These are phyloP conservation scores for Aspergillus tubingensis DNA, from an alignment of 2,329 filamentous ascomycete species.

Conservation along the genomic window DNA sequence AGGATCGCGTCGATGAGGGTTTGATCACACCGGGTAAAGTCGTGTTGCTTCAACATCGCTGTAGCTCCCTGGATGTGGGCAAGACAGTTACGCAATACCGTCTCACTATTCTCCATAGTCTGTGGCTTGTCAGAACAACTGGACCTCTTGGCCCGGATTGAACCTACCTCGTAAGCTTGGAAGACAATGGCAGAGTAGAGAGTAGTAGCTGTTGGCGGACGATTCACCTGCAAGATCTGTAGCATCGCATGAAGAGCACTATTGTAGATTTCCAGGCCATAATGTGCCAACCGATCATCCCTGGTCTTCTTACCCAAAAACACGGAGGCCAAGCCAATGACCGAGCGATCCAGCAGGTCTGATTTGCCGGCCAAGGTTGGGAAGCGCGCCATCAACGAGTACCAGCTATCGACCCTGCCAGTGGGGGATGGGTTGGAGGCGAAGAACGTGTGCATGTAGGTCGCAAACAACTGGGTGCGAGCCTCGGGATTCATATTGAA, in stretches of 20 bases:
- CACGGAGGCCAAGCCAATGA: neutral
- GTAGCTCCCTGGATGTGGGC: neutral
- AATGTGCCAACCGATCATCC: neutral
- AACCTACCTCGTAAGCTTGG: neutral
- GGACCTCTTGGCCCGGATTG: neutral
- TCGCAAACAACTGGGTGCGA: constrained; percentile 12
- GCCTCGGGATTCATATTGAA: neutral
- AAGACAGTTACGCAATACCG: neutral
- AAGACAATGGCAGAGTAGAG: constrained; percentile 1
- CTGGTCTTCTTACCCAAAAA: neutral
- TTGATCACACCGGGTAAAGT: neutral
- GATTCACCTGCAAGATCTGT: neutral
- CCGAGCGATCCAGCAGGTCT: neutral
- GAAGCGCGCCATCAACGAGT: neutral
- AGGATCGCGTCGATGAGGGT: neutral
- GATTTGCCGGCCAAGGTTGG: neutral
- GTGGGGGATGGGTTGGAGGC: neutral
- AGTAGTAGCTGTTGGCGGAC: neutral
- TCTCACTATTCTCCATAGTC: neutral
- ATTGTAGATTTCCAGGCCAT: neutral
- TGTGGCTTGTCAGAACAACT: neutral
- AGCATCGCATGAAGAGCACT: neutral
- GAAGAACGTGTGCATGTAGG: neutral
- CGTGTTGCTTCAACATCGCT: neutral
- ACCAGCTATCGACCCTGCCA: neutral